Percentiles rank a stretch among this genome's conserved stretches.
These are phyloP conservation scores for Clitopilus passeckerianus DNA, from an alignment of 768 basidiomycete genomes.

Conservation along the genomic window DNA sequence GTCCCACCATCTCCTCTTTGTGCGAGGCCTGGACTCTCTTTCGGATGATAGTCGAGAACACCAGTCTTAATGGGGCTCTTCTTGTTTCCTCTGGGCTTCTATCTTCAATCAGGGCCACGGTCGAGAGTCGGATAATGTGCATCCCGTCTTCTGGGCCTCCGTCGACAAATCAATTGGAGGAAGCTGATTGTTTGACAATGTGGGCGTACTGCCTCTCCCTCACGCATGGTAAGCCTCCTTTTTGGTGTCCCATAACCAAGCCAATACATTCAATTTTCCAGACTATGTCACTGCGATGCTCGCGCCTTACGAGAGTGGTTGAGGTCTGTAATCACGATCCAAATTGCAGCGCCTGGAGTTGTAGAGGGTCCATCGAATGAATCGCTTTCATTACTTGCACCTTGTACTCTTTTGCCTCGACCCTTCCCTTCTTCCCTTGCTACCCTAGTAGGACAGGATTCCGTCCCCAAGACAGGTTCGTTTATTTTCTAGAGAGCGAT, in stretches of 20 bases:
- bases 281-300: not conserved
- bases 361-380: not conserved
- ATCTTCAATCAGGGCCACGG: not conserved
- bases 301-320: not conserved
- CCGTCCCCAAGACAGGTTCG: not conserved
- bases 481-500: not conserved
- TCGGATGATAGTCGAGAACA: conserved; percentile 58
- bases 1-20: conserved; percentile 12
- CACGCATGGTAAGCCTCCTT: not conserved
- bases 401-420: no score
- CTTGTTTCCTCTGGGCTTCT: conserved; percentile 16
- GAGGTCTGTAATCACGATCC: not conserved
- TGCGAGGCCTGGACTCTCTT: conserved; percentile 54
- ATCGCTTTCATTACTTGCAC: no score
- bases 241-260: not conserved
- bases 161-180: not conserved
- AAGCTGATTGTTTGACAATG: not conserved
- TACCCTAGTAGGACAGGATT: no score
- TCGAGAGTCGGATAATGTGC: not conserved
- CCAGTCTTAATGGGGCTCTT: conserved; percentile 40
- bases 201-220: not conserved
- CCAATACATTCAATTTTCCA: not conserved
- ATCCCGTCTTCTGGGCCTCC: not conserved
- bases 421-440: no score
- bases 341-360: not conserved